Evolutionary conservation across 2,329 filamentous ascomycete genomes (phyloP), one percentile per base, ranked within the genome.

Genomic region (Elsinoe ampelina): DNA sequence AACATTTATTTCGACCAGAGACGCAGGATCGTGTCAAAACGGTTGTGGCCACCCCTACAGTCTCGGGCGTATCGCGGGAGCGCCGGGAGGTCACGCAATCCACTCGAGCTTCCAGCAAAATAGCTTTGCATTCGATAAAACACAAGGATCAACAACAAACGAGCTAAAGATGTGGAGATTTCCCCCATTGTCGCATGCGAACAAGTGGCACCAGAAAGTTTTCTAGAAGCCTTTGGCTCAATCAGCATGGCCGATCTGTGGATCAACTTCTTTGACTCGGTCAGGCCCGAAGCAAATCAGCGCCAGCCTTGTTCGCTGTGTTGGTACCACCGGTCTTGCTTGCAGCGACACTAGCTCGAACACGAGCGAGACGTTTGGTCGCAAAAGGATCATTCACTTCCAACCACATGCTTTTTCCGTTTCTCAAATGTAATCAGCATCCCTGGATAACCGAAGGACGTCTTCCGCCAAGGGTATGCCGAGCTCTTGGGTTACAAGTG

Each of bases 391-490:
- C 48, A 19, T 15, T 52, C 15, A 26, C 13, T 13, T 39, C 26
- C 34, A 52, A 52, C 48, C 48, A 52, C 34, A 52, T 52, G 48
- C 48, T 52, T 52, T 52, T 52, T 52, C 32, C 48, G 48, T 52
- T 19, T 36, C 34, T 13, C 20, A 10, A 36, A 34, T 19, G 13
- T 52, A 39, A 45, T 45, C 34, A n/a, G 8, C 32, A 17, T 32
- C 48, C 48, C 48, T 52, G 48, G 48, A 39, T 52, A 52, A 26
- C 32, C 48, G 48, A 52, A 52, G 19, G 48, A 52, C 48, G 48
- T 52, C 48, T 22, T 8, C 48, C 19, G 48, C 48, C 48, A 52
- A 52, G 48, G 36, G 17, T 13, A 36, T 52, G 48, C 48, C 48
- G 32, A 52, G 48, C n/a, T 11, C 48, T 52, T 52, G 19, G 48